These are phyloP conservation scores for Boechera stricta DNA, from an alignment of 345 rosid genomes.

Conservation along the genomic window DNA sequence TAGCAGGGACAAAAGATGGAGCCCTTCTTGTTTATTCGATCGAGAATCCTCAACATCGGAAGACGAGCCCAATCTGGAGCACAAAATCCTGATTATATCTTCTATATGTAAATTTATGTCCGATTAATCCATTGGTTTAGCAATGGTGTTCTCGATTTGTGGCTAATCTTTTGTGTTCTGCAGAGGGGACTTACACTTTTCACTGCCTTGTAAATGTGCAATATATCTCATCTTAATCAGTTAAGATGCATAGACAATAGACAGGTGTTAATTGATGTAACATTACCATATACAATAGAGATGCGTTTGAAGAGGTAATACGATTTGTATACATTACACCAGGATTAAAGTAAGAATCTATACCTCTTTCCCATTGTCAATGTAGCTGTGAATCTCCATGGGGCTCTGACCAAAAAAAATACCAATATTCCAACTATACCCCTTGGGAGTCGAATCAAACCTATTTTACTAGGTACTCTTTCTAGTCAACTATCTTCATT, in stretches of 20 bases:
- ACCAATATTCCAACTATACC: too few species aligned
- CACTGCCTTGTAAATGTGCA: conserved; percentile 41
- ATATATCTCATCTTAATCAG: conserved; percentile 35
- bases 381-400: too few species aligned
- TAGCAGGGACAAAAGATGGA: conserved; percentile 98
- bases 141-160: conserved; percentile 28
- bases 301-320: conserved; percentile 26
- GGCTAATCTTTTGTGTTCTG: conserved; percentile 28
- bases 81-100: neutral
- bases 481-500: too few species aligned
- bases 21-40: conserved; percentile 87
- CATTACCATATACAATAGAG: conserved; percentile 18
- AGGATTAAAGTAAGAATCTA: conserved; percentile 4
- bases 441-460: too few species aligned
- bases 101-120: conserved; percentile 31
- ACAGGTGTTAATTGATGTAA: conserved; percentile 44
- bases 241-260: conserved; percentile 31
- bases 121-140: conserved; percentile 3
- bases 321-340: conserved; percentile 25
- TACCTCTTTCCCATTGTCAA: neutral
- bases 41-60: conserved; percentile 63
- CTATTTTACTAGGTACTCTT: too few species aligned
- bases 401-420: too few species aligned
- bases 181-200: conserved; percentile 25
- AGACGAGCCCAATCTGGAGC: too few species aligned